Conservation (phyloP, 192 early-diverging fungal genomes). For the Dimargaris cristalligena region DNA sequence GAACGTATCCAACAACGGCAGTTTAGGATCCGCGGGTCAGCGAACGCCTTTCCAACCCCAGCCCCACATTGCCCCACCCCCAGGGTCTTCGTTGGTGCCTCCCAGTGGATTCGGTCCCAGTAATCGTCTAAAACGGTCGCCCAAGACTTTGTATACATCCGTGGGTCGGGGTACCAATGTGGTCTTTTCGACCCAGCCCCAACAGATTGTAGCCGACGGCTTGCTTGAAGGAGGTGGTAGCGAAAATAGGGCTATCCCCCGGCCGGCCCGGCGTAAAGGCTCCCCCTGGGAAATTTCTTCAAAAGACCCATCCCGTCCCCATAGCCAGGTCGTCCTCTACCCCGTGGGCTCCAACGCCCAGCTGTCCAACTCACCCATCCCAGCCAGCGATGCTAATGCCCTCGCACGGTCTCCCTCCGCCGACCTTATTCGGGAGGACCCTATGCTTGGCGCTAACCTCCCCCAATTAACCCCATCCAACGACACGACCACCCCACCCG, state of each 20-base stretch:
- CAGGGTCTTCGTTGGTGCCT: constrained; percentile 3
- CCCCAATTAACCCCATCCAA: no score
- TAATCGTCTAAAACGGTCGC: not conserved
- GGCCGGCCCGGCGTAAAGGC: not conserved
- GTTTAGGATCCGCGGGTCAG: not conserved
- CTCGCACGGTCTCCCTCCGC: constrained; percentile 6
- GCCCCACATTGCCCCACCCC: constrained; percentile 9
- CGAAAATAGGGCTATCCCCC: no score
- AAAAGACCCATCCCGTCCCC: constrained; percentile 1
- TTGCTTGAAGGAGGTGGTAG: no score
- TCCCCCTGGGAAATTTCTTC: not conserved
- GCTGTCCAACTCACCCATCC: not conserved
- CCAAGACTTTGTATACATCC: constrained; percentile 5
- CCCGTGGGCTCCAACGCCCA: not conserved
- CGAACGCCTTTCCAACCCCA: not conserved
- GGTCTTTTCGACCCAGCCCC: constrained; percentile 6
- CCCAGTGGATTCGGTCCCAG: not conserved
- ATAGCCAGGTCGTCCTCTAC: constrained; percentile 7
- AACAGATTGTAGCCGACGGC: not conserved
- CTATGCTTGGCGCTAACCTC: no score
- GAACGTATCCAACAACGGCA: not conserved
- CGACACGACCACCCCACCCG: no score
- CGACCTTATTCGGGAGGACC: constrained; percentile 4
- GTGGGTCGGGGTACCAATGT: constrained; percentile 7
- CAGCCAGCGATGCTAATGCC: not conserved